A percentile compares a stretch with the other conserved stretches of the same genome.
Conservation (phyloP, 345 rosid genomes). For the Schrenkiella parvula region DNA sequence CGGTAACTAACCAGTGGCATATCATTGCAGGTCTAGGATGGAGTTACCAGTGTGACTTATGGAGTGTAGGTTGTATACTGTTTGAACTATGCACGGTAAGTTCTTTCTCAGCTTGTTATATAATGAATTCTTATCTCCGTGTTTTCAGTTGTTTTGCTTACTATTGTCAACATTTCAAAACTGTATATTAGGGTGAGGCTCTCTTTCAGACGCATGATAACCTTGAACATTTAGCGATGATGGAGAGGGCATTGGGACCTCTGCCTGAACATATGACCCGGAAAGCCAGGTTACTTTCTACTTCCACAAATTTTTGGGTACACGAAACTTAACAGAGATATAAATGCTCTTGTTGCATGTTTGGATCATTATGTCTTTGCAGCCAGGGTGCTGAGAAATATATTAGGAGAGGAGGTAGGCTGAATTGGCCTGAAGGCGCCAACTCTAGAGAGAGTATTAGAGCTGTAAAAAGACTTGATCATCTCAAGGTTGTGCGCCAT, state of each 20-base stretch:
- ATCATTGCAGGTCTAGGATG: slow-evolving; percentile 68
- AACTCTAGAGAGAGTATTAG: slow-evolving; percentile 73
- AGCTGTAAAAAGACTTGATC: slow-evolving; percentile 75
- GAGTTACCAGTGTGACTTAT: slow-evolving; percentile 83
- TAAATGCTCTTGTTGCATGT: slow-evolving; percentile 9
- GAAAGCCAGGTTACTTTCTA: slow-evolving; percentile 42
- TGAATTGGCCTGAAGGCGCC: slow-evolving; percentile 93
- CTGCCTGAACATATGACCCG: slow-evolving; percentile 60
- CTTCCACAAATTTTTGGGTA: neutral
- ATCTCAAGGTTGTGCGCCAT: slow-evolving; percentile 40
- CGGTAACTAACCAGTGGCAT: slow-evolving; percentile 2
- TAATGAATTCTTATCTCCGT: neutral
- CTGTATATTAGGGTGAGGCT: slow-evolving; percentile 58
- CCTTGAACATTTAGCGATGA: slow-evolving; percentile 84
- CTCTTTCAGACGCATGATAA: slow-evolving; percentile 82
- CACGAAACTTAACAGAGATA: neutral
- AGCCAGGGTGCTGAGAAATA: slow-evolving; percentile 71
- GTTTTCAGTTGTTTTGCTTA: neutral
- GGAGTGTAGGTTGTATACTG: slow-evolving; percentile 84
- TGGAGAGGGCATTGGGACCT: slow-evolving; percentile 73
- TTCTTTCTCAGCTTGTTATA: slow-evolving; percentile 7
- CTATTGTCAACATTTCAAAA: neutral
- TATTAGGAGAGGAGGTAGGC: slow-evolving; percentile 55
- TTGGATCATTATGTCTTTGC: slow-evolving; percentile 8
- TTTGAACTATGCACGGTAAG: slow-evolving; percentile 69